Base-by-base conservation (phyloP, 148 eudicot genomes). In the Amaranthus palmeri region DNA sequence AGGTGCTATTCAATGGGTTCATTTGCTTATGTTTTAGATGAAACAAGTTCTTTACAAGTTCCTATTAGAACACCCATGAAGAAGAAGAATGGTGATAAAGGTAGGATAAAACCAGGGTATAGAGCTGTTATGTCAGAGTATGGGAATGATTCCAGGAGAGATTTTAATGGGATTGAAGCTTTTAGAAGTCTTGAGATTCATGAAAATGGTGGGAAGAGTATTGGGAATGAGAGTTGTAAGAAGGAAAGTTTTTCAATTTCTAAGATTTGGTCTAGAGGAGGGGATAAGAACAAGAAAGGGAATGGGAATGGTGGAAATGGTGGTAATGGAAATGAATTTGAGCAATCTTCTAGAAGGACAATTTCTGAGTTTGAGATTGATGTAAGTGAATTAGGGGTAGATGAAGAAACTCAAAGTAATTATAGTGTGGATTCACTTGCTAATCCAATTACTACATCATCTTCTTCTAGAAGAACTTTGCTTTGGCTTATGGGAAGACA, bases 1-100 rank as follows among this genome's bases (percentile, higher is more conserved):
- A 85, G 98, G 72, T 95, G 98, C 67, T 89, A 77, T 45, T 95
- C 98, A 3, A 95, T 95, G 98, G 98, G 98, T 0, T 91, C 98
- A 13, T 91, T 95, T 81, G 91, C 92, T 0, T 95, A 95, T 82
- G 87, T 95, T 10, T 78, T 95, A 82, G 97, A 95, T 72, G 99
- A 91, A 71, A 77, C 67, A 64, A 66, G 87, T 6, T 76, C 85
- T 2, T 74, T 93, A 18, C 86, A 89, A 79, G 98, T 93, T 0
- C 91, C 97, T 40, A 85, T 93, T 17, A 79, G 82, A 36, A 84
- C 87, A 2, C 90, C 85, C 44, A 50, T 69, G 63, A 93, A 86
- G 79, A 87, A 86, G 67, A 81, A 76, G 18, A 72, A 81, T 2
- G 75, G 65, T 54, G 80, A 88, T 7, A 60, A 86, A 86, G 68